Base-by-base conservation (phyloP, 129 eudicot species). In the Flaveria robusta region DNA sequence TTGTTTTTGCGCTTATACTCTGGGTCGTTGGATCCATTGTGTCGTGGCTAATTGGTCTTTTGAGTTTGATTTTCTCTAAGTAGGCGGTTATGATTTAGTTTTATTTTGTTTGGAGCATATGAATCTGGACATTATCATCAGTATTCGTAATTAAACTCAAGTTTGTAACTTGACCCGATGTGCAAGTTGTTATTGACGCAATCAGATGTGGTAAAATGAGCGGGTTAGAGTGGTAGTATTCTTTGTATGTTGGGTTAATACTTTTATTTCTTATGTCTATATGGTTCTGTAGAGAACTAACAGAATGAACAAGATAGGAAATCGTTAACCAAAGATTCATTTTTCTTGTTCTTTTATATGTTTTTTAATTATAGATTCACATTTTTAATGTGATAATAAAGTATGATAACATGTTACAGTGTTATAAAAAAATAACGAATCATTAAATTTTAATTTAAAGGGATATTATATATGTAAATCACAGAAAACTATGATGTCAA, bases 21-120 rank as follows among this genome's bases (percentile, higher is more conserved):
- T 90, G 92, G 96, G 74, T 77, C 39, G 19, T 90, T 70, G 90
- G 92, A 63, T 87, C 96, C 79, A 60, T 85, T n/a, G 62, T 81
- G 37, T 85, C 82, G 45, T 90, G 96, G 96, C 72, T 90, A 45
- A 9, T 90, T 81, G 83, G 92, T 67, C 84, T 90, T 37, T 41
- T 87, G 45, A 58, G 76, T 81, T 75, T 83, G 31, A 83, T 86
- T 34, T 79, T 83, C 52, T 77, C 87, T 46, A 90, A 87, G 71
- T 90, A 84, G 75, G 18, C 22, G 39, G 39, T 37, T 46, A 23
- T 42, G 70, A 42, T 29, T 10, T 52, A 39, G 46, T 47, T 81
- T 64, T 63, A 63, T 63, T 63, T 70, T 72, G 26, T 34, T 37
- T 46, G 41, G 42, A 62, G 68, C 70, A 34, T 60, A 13, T 14